A percentile compares a stretch with the other conserved stretches of the same genome.
Conservation (phyloP, 257 asterid genomes). For the Sherardia arvensis region DNA sequence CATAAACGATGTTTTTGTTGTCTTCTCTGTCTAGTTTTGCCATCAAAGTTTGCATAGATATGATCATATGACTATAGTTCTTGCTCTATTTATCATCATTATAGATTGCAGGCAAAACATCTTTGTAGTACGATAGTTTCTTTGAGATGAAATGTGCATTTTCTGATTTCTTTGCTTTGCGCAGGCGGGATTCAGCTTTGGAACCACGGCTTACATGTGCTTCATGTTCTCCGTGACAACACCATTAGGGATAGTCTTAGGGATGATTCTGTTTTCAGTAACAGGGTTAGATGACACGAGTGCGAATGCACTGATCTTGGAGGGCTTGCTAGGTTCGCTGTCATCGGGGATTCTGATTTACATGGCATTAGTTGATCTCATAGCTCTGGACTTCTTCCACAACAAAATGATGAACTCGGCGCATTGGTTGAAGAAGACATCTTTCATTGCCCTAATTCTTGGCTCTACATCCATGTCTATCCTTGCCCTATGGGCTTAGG, state of each 20-base stretch:
- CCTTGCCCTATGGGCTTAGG: conserved; percentile 40
- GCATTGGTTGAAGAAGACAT: conserved; percentile 21
- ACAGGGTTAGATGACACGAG: conserved; percentile 33
- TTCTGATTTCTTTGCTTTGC: not conserved
- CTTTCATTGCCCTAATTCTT: conserved; percentile 31
- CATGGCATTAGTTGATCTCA: conserved; percentile 39
- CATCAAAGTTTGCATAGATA: no score
- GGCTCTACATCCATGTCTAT: conserved; percentile 38
- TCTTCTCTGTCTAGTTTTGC: no score
- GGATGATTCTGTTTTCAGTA: conserved; percentile 27
- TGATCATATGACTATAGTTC: no score
- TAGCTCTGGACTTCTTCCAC: conserved; percentile 37
- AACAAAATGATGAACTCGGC: conserved; percentile 32
- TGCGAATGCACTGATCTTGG: conserved; percentile 30
- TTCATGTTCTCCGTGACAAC: conserved; percentile 37
- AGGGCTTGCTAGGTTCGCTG: conserved; percentile 33
- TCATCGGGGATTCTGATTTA: conserved; percentile 35
- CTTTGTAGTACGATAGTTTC: no score
- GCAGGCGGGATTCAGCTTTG: conserved; percentile 39
- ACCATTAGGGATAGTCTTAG: conserved; percentile 32
- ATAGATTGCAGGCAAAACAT: not conserved
- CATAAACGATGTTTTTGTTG: no score
- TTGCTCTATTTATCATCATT: not conserved
- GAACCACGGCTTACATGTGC: conserved; percentile 35
- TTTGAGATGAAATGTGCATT: no score